Conservation (phyloP, 148 eudicot species). For the Silene uniflora region DNA sequence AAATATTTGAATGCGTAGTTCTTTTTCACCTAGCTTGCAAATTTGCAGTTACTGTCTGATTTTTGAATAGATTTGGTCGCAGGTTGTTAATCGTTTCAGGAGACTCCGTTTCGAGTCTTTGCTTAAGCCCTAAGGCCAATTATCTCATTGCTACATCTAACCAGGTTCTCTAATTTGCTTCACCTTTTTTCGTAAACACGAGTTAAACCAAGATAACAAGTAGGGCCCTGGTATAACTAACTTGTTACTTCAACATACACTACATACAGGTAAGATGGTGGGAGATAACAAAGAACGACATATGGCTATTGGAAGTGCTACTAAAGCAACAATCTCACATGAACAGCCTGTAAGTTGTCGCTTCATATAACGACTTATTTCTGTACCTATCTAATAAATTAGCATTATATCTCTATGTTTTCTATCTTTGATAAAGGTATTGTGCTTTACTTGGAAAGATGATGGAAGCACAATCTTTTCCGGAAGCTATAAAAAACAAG, state of each 20-base stretch:
- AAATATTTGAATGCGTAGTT: background rate
- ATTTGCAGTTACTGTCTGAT: too few species aligned
- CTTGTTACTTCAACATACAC: conserved; percentile 5
- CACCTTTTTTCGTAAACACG: too few species aligned
- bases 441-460: conserved; percentile 96
- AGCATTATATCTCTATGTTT: too few species aligned
- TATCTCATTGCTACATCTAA: conserved; percentile 79
- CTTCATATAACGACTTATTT: background rate
- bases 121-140: conserved; percentile 88
- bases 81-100: conserved; percentile 68
- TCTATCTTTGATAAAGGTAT: conserved; percentile 54
- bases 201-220: too few species aligned
- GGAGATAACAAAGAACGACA: conserved; percentile 70
- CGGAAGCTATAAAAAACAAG: conserved; percentile 97
- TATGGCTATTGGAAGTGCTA: conserved; percentile 42
- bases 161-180: conserved; percentile 46
- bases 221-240: too few species aligned
- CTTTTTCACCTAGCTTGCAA: background rate
- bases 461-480: conserved; percentile 92
- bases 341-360: conserved; percentile 73
- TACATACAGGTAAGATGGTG: conserved; percentile 80
- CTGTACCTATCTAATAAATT: background rate
- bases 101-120: conserved; percentile 75
- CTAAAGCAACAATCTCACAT: conserved; percentile 76
- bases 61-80: background rate